Evolutionary conservation across 2,329 filamentous ascomycete species (phyloP), one percentile per base, ranked within the genome.

Genomic region (Daldinia eschscholtzii): DNA sequence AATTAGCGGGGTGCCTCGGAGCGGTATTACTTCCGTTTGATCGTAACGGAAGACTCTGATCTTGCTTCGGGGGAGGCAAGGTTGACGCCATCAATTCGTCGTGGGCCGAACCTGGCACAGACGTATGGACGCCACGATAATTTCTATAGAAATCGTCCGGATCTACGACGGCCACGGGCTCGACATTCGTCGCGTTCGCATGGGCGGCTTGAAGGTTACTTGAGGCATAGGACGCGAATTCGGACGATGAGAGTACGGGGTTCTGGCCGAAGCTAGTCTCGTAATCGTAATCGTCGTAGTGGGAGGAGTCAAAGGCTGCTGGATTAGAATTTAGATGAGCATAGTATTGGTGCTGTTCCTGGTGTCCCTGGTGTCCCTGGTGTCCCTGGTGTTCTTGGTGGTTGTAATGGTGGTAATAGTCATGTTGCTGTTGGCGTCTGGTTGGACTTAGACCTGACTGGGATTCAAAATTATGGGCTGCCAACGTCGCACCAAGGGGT

Each of bases 101-200:
- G 69, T 79, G 78, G 62, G 78, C 50, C 66, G 35, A 20, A 58
- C 41, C 66, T 57, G 63, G 61, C 33, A 62, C 37, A 15, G 65
- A 60, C 20, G 63, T 71, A 67, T 81, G 79, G 61, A 78, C 75
- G 74, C 78, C 79, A 73, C 80, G 80, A 75, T 85, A 85, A 76
- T 80, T 83, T 73, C 83, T 83, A 79, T 88, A 88, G 78, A 87
- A 88, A 76, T 86, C 82, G 83, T 86, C 85, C 73, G 86, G 84
- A 74, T 86, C 83, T 79, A 83, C 76, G 74, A 81, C 70, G 73
- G 80, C 80, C 76, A 79, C 76, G 71, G 78, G 79, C 81, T 82
- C 79, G 70, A 64, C 68, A 67, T 65, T 71, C 65, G 77, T 74
- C 69, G 79, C 77, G 76, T 82, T 81, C 75, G 79, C 79, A 74